Evolutionary conservation across 345 rosid genomes (phyloP).

Genomic region (Ceriops zippeliana): DNA sequence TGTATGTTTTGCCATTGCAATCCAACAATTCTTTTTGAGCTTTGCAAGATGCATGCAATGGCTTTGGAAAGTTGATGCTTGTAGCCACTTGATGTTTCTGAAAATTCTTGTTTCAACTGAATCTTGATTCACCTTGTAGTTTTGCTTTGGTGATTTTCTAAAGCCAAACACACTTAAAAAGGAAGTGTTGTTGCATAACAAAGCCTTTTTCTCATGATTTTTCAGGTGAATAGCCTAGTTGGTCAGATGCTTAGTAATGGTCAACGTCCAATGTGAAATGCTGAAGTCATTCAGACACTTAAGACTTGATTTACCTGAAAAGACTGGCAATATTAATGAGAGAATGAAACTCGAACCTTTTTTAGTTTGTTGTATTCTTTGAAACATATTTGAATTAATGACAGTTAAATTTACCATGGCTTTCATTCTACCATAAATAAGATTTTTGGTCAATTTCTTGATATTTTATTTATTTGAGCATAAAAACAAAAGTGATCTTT

Average conservation of each 20-base stretch:
- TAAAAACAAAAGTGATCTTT: too few species aligned
- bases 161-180: neutral
- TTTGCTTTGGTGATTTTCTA: neutral
- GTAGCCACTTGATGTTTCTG: neutral
- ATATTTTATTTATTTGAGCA: too few species aligned
- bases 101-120: neutral
- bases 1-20: neutral
- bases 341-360: neutral
- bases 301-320: neutral
- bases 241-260: slow-evolving; percentile 84
- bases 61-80: neutral
- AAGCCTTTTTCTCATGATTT: neutral
- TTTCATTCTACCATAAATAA: neutral
- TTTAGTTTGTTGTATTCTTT: neutral
- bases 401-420: neutral
- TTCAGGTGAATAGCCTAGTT: slow-evolving; percentile 76
- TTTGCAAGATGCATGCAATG: neutral
- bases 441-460: neutral
- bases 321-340: too few species aligned
- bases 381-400: neutral
- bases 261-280: slow-evolving; percentile 56
- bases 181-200: neutral
- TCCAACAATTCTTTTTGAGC: neutral
- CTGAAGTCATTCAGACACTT: neutral
- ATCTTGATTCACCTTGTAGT: neutral